Percentiles rank a stretch among this genome's conserved stretches.
Evolutionary conservation across 371 early-diverging fungal species (phyloP).

Genomic region (Apophysomyces ossiformis): DNA sequence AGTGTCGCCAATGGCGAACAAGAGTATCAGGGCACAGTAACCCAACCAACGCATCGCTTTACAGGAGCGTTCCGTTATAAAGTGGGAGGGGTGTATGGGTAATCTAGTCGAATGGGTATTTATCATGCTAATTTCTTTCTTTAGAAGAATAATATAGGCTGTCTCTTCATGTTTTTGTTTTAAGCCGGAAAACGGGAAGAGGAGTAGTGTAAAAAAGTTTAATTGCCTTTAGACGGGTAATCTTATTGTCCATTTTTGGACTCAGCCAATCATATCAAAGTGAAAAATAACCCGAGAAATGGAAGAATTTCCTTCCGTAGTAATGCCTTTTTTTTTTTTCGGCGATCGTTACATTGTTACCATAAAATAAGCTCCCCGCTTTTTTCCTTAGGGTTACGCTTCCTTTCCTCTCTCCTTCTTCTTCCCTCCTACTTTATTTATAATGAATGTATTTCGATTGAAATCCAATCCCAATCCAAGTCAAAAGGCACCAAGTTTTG

Average conservation of each 20-base stretch:
- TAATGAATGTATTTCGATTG: conserved; percentile 33
- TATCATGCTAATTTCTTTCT: no score
- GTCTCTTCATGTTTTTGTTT: no score
- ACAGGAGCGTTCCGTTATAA: no score
- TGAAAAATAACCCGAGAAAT: neutral
- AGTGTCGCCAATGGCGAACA: no score
- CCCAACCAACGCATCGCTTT: no score
- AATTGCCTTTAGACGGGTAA: neutral
- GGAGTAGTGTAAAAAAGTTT: no score
- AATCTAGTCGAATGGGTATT: no score
- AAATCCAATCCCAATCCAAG: conserved; percentile 21
- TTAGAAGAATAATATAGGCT: no score
- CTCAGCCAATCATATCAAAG: neutral
- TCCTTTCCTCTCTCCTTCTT: neutral
- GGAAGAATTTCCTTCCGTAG: conserved; percentile 9
- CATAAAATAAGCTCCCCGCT: conserved; percentile 3
- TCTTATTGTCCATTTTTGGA: neutral
- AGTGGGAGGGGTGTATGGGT: no score
- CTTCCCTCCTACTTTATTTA: neutral
- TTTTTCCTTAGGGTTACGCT: neutral
- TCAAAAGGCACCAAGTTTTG: conserved; percentile 20
- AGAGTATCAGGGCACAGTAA: no score
- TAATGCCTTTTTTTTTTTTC: neutral
- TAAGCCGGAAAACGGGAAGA: no score
- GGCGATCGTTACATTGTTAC: neutral